Conservation (phyloP, 169 alveolate species). For the Perkinsus olseni region DNA sequence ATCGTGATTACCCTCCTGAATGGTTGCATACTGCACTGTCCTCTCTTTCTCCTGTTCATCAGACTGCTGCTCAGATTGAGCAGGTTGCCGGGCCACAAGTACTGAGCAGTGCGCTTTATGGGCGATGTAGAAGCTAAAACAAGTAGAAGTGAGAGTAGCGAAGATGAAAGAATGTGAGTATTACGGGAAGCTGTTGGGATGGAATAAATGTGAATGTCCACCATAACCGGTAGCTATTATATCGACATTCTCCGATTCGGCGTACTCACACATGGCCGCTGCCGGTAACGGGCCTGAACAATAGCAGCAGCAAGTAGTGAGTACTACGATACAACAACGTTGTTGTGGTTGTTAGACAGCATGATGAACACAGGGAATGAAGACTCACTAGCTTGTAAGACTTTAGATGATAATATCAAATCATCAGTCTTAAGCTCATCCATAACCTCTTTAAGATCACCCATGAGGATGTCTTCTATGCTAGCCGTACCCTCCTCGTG, state of each 20-base stretch:
- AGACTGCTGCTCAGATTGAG: neutral
- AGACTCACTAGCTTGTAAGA: neutral
- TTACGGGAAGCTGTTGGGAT: neutral
- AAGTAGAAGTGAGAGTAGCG: neutral
- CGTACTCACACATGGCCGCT: neutral
- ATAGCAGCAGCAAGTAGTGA: too few relatives aligned
- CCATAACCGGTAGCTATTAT: neutral
- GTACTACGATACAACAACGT: too few relatives aligned
- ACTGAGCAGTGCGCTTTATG: neutral
- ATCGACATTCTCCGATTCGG: neutral
- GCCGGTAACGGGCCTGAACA: neutral
- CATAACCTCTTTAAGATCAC: neutral
- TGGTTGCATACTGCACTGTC: neutral
- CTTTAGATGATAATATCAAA: neutral
- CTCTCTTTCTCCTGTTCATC: neutral
- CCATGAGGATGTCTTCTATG: neutral
- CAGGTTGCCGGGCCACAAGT: neutral
- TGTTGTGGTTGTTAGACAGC: too few relatives aligned
- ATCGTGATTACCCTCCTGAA: neutral
- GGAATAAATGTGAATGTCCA: neutral
- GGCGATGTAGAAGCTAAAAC: neutral
- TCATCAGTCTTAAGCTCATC: neutral
- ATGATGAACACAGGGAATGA: too few relatives aligned
- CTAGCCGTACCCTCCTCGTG: neutral
- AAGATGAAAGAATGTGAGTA: neutral